phyloP scores from a whole-genome alignment of 306 rosid genomes.

The Pyrus bretschneideri region DNA sequence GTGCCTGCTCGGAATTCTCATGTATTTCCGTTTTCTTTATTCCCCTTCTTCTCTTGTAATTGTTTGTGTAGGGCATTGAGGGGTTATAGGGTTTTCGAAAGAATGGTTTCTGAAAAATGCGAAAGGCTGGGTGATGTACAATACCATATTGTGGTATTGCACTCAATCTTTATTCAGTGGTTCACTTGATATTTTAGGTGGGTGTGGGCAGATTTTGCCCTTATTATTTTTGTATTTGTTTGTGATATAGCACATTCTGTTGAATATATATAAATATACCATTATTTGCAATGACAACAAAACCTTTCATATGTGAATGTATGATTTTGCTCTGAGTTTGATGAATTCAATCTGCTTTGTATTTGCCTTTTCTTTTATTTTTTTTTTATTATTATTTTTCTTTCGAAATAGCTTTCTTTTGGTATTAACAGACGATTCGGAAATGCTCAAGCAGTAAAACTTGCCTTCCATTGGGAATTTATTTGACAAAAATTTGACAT shows the following conservation, averaged over 20 bases:
- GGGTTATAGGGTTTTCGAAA: background rate
- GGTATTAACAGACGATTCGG: background rate
- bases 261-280: slow-evolving; percentile 8
- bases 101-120: slow-evolving; percentile 6
- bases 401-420: background rate
- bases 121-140: slow-evolving; percentile 12
- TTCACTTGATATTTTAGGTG: background rate
- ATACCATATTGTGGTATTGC: slow-evolving; percentile 11
- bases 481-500: background rate
- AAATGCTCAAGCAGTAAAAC: background rate
- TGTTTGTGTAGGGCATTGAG: slow-evolving; percentile 11
- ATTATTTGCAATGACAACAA: slow-evolving; percentile 9
- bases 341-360: background rate
- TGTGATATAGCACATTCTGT: slow-evolving; percentile 21
- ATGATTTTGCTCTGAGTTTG: slow-evolving; percentile 19
- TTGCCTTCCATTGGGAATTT: background rate
- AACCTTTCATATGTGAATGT: slow-evolving; percentile 10
- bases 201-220: background rate
- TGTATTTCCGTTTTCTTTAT: background rate
- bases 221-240: slow-evolving; percentile 6
- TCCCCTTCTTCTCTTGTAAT: slow-evolving; percentile 3
- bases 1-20: slow-evolving; percentile 7
- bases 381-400: no score
- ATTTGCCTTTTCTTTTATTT: no score
- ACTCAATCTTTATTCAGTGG: slow-evolving; percentile 7